Percentiles rank a stretch among this genome's conserved stretches.
phyloP scores from a whole-genome alignment of 2,329 filamentous ascomycete genomes.

The Fonsecaea pugnacius region DNA sequence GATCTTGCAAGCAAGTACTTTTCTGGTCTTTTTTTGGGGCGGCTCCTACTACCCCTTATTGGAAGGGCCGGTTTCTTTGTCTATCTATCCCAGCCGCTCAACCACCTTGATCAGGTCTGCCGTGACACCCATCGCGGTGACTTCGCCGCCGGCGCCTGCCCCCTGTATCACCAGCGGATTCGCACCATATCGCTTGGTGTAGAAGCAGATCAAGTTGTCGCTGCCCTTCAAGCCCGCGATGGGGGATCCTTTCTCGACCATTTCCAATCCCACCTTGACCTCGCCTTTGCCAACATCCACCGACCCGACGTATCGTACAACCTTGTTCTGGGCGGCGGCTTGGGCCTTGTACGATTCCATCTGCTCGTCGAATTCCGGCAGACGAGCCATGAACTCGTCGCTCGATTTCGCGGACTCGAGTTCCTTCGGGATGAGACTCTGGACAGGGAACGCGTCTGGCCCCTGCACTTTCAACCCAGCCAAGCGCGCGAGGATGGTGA shows the following conservation, averaged over 20 bases:
- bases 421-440: conserved; percentile 88
- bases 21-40: background rate
- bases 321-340: conserved; percentile 86
- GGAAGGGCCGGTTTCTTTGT: conserved; percentile 5
- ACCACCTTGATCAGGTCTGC: conserved; percentile 89
- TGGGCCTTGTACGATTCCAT: conserved; percentile 87
- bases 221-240: conserved; percentile 95
- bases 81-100: conserved; percentile 64
- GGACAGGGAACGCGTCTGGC: conserved; percentile 87
- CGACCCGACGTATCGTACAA: conserved; percentile 91
- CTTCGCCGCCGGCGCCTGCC: conserved; percentile 88
- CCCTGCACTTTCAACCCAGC: conserved; percentile 80
- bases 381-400: conserved; percentile 80
- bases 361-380: conserved; percentile 81
- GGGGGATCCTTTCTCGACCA: conserved; percentile 82
- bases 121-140: conserved; percentile 98
- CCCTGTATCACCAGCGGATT: conserved; percentile 95
- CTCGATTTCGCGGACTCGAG: conserved; percentile 76
- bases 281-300: conserved; percentile 80
- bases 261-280: conserved; percentile 91
- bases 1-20: background rate
- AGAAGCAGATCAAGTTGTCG: conserved; percentile 99
- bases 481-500: conserved; percentile 89
- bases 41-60: background rate
- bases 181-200: conserved; percentile 89